Base-by-base conservation (phyloP, 306 rosid genomes). In the Hylodesmum podocarpum region DNA sequence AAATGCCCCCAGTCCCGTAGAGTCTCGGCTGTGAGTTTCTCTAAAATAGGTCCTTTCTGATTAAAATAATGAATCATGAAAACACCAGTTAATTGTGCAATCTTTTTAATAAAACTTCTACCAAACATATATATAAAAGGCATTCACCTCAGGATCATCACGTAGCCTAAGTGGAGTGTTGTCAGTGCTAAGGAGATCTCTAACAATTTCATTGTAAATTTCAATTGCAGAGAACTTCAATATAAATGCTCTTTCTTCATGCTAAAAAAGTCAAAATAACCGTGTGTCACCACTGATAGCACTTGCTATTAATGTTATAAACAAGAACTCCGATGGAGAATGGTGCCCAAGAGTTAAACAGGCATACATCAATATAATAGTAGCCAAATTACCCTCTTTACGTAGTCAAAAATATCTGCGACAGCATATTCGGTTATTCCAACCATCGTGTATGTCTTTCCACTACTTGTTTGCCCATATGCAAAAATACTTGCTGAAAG, bases 381-480 rank as follows among this genome's bases (percentile, higher is more conserved):
- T 18, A 62, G 44, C 39, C 44, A 68, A 43, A 63, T 81, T 90
- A 96, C 99, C 98, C 72, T 86, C 54, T 88, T 90, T 78, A 90
- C 78, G 63, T 92, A 84, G 83, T 92, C 95, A 84, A 92, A 96
- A 84, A 96, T 92, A 77, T 92, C 99, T 40, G 93, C 90, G 19
- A 85, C 97, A n/a, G 99, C 82, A 59, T 84, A 83, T 83, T 96
- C 98, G 34, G 96, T 89, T 68, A 96, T 86, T 80, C 99, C 99
- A 86, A 89, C 80, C 98, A 96, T 96, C n/a, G 99, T 96, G 79
- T 96, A 92, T 8, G 99, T 96, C 88, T 96, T 96, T 80, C 99
- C 99, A 64, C 99, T 96, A 85, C 98, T 96, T 55, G 99, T 96
- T 84, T 96, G 99, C 62, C 99, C 99, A 64, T 96, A 96, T 41